Evolutionary conservation across 1,284 basidiomycete genomes (phyloP).

Genomic region (Cutaneotrichosporon cutaneum): DNA sequence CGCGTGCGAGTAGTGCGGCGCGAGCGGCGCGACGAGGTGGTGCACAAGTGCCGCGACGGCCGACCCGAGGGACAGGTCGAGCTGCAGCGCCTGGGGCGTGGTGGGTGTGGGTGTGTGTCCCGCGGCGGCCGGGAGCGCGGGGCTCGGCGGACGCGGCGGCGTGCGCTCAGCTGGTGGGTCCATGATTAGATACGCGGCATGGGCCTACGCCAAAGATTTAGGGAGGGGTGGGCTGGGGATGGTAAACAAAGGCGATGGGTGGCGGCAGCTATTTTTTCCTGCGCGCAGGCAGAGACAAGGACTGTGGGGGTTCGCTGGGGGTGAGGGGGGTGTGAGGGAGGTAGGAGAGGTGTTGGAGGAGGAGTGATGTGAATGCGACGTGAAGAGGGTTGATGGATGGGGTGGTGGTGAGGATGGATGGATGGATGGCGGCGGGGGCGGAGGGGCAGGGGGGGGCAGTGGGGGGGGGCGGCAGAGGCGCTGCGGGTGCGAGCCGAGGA

Average conservation of each 20-base stretch:
- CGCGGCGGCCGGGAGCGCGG: background rate
- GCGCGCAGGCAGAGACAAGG: background rate
- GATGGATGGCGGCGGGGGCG: background rate
- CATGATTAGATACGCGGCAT: conserved; percentile 1
- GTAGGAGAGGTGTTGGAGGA: background rate
- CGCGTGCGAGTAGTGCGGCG: conserved; percentile 35
- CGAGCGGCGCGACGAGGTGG: conserved; percentile 44
- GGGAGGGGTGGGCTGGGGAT: background rate
- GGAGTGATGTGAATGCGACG: background rate
- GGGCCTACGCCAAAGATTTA: background rate
- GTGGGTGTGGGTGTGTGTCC: background rate
- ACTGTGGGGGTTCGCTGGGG: background rate
- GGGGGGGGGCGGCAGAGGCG: background rate
- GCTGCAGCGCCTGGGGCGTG: conserved; percentile 15
- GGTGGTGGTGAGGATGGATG: background rate
- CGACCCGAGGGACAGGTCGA: conserved; percentile 37
- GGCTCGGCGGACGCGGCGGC: background rate
- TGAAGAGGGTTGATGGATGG: background rate
- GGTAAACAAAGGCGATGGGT: conserved; percentile 2
- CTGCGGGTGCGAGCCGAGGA: too few relatives aligned
- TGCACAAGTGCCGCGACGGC: conserved; percentile 42
- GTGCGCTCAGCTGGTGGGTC: conserved; percentile 8
- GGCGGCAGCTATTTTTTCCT: background rate
- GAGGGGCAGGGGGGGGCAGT: too few relatives aligned
- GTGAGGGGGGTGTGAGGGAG: background rate